Base-by-base conservation (phyloP, 768 basidiomycete species). In the Leccinum pellstonianum region DNA sequence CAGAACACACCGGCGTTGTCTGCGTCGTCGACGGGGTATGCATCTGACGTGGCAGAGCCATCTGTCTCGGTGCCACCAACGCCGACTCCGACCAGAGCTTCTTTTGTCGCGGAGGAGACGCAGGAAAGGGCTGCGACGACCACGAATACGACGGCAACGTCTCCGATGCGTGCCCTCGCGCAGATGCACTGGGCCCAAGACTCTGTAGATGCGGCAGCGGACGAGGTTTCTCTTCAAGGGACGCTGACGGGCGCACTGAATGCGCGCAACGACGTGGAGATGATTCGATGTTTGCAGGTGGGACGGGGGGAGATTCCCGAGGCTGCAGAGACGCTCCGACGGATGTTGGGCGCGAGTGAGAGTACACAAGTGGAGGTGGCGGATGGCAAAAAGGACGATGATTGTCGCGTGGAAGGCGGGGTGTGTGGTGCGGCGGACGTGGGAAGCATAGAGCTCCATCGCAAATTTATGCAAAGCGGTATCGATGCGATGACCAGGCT, bases 401-500 rank as follows among this genome's bases (percentile, higher is more conserved):
- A 19, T 9, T 9, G 4, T 43, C n/a, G n/a, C 1, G 41, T 43
- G 23, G 55, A 58, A 37, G 15, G 9, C 2, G 23, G 21, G 12
- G 15, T 23, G 15, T 21, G n/a, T 5, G 31, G 14, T 2, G 9
- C 29, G 8, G 38, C 53, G 14, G n/a, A 47, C 10, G 41, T 43
- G 52, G 21, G 27, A 5, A 41, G 55, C 14, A 52, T 56, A 3
- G 66, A 68, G 17, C 56, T 70, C 21, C 85, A 90, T 63, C 79
- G 79, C 37, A 85, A 87, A 70, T 90, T 90, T 69, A 80, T 90
- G 56, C 87, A 90, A 69, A 82, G 78, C 35, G 85, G 88, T 5
- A 86, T 91, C 55, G 89, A 90, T 55, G 86, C 87, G 5, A 76
- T 91, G 63, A 75, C 84, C 56, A 76, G 88, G 62, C 73, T 91